Percentiles rank a stretch among this genome's conserved stretches.
phyloP scores from a whole-genome alignment of 176 grass and related monocot species.

The Poa annua region DNA sequence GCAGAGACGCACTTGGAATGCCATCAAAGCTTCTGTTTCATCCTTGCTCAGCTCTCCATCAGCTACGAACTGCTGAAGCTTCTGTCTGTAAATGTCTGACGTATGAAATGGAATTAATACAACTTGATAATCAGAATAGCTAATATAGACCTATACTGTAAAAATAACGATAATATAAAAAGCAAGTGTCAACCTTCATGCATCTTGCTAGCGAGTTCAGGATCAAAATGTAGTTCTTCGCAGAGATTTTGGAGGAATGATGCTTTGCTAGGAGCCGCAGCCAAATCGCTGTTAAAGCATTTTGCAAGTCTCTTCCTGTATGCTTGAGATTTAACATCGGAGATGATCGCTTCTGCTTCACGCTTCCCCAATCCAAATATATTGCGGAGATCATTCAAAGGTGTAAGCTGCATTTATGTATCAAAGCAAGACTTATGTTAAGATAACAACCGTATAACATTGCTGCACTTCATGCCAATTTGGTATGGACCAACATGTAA shows the following conservation, averaged over 20 bases:
- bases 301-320: constrained; percentile 89
- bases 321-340: constrained; percentile 82
- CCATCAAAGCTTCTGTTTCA: constrained; percentile 74
- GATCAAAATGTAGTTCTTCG: constrained; percentile 88
- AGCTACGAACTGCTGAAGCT: constrained; percentile 91
- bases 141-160: constrained; percentile 13
- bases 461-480: background rate
- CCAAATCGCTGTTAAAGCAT: constrained; percentile 76
- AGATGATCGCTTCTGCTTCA: constrained; percentile 82
- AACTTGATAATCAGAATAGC: constrained; percentile 34
- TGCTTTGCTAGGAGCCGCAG: constrained; percentile 88
- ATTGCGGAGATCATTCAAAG: constrained; percentile 86
- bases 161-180: constrained; percentile 32
- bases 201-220: constrained; percentile 87
- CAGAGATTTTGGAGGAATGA: constrained; percentile 92
- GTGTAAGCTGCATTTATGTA: constrained; percentile 67
- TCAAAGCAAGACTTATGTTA: constrained; percentile 18
- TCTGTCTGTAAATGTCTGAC: constrained; percentile 97
- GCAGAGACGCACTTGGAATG: constrained; percentile 89
- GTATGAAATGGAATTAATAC: constrained; percentile 45
- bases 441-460: constrained; percentile 4
- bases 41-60: constrained; percentile 87
- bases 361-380: constrained; percentile 97
- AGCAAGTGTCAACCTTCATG: constrained; percentile 74
- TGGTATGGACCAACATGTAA: constrained; percentile 26